Evolutionary conservation across 2,329 filamentous ascomycete genomes (phyloP).

Genomic region (Neoarthrinium moseri): DNA sequence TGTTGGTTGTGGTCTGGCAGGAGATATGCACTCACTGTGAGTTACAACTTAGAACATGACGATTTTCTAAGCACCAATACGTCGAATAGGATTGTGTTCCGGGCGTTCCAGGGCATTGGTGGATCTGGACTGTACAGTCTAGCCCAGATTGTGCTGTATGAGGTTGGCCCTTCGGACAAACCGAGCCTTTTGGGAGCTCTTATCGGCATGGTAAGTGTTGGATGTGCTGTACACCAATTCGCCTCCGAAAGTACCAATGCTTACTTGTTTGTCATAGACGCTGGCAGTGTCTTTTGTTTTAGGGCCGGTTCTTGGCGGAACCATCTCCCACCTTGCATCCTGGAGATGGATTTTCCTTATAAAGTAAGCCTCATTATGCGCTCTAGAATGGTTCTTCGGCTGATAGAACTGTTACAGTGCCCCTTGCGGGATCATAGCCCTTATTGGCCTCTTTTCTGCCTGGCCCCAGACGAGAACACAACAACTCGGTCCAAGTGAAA

Average conservation of each 20-base stretch:
- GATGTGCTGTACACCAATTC: too few species aligned
- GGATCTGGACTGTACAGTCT: conserved; percentile 62
- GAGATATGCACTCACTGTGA: conserved; percentile 51
- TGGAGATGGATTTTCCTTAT: conserved; percentile 64
- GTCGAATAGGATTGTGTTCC: conserved; percentile 52
- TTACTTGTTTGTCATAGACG: too few species aligned
- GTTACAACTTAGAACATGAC: conserved; percentile 13
- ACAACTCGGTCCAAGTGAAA: conserved; percentile 36
- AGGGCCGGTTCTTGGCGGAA: conserved; percentile 57
- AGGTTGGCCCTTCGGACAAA: conserved; percentile 51
- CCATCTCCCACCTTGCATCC: conserved; percentile 48
- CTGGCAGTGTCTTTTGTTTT: conserved; percentile 58
- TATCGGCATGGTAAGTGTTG: conserved; percentile 51
- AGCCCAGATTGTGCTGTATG: conserved; percentile 55
- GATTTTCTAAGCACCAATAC: neutral
- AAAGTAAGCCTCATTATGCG: too few species aligned
- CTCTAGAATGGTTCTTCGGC: too few species aligned
- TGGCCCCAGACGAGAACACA: conserved; percentile 40
- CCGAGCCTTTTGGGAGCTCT: conserved; percentile 54
- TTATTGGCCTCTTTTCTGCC: conserved; percentile 45
- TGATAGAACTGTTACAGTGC: conserved; percentile 34
- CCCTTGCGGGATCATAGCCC: conserved; percentile 45
- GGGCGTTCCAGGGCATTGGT: conserved; percentile 59
- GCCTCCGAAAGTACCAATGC: too few species aligned
- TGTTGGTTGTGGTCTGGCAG: conserved; percentile 49